Percentiles rank a stretch among this genome's conserved stretches.
phyloP scores from a whole-genome alignment of 768 basidiomycete species.

The Suillus decipiens region DNA sequence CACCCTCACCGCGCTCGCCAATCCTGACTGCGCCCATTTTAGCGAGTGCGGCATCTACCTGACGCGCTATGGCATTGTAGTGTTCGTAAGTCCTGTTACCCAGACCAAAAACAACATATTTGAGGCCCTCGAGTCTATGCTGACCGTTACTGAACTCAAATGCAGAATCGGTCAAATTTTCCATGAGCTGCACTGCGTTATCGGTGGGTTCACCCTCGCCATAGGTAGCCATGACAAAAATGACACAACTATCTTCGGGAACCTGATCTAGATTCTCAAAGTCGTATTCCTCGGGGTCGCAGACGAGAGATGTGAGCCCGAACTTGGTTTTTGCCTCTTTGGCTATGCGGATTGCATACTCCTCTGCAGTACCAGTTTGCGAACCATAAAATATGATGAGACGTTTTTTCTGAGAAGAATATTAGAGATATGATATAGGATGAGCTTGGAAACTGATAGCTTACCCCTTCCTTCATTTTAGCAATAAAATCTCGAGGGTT shows the following conservation, averaged over 20 bases:
- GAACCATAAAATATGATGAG: constrained; percentile 98
- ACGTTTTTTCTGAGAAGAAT: constrained; percentile 79
- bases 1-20: constrained; percentile 91
- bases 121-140: constrained; percentile 76
- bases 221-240: constrained; percentile 98
- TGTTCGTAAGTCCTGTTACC: constrained; percentile 96
- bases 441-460: constrained; percentile 32
- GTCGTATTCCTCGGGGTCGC: constrained; percentile 98
- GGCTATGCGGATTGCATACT: constrained; percentile 95
- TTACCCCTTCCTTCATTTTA: constrained; percentile 92
- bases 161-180: constrained; percentile 83
- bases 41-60: constrained; percentile 70
- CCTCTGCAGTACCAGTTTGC: constrained; percentile 97
- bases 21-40: constrained; percentile 85
- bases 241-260: constrained; percentile 82
- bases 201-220: constrained; percentile 99
- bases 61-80: constrained; percentile 87
- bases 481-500: constrained; percentile 94
- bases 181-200: constrained; percentile 93
- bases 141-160: constrained; percentile 86
- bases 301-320: constrained; percentile 92
- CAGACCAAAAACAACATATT: constrained; percentile 93
- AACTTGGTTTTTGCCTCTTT: constrained; percentile 98
- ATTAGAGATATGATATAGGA: constrained; percentile 16
- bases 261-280: constrained; percentile 94